phyloP scores from a whole-genome alignment of 2,329 filamentous ascomycete species.

The Neofusicoccum kwambonambiense region DNA sequence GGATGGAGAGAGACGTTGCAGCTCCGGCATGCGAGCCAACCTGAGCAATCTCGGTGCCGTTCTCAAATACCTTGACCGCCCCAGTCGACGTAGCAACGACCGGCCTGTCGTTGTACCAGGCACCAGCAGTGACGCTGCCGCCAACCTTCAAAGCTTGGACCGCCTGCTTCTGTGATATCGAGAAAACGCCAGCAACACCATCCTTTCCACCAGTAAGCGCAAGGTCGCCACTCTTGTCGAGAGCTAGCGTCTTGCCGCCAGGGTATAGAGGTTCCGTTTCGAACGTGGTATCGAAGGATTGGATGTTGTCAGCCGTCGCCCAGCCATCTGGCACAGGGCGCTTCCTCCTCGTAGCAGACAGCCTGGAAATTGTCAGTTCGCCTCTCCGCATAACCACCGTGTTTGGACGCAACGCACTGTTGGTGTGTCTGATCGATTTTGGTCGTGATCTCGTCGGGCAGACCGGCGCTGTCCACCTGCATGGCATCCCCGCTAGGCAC shows the following conservation, averaged over 20 bases:
- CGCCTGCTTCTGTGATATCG: slow-evolving; percentile 73
- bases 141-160: slow-evolving; percentile 64
- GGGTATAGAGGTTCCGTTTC: slow-evolving; percentile 60
- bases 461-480: slow-evolving; percentile 79
- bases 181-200: slow-evolving; percentile 74
- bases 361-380: slow-evolving; percentile 50
- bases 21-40: slow-evolving; percentile 82
- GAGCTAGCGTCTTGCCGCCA: slow-evolving; percentile 56
- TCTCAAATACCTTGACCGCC: slow-evolving; percentile 74
- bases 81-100: slow-evolving; percentile 75
- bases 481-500: slow-evolving; percentile 73
- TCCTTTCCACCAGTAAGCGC: slow-evolving; percentile 74
- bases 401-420: slow-evolving; percentile 57
- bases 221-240: slow-evolving; percentile 62
- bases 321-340: slow-evolving; percentile 81
- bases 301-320: slow-evolving; percentile 73
- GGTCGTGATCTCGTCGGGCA: slow-evolving; percentile 69
- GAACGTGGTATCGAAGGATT: slow-evolving; percentile 54
- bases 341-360: slow-evolving; percentile 88
- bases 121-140: slow-evolving; percentile 64
- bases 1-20: slow-evolving; percentile 72
- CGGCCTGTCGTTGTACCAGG: slow-evolving; percentile 67
- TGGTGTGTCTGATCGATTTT: slow-evolving; percentile 79
- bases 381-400: not conserved
- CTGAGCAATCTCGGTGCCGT: slow-evolving; percentile 65